Percentiles rank a stretch among this genome's conserved stretches.
Evolutionary conservation across 768 basidiomycete genomes (phyloP).

Genomic region (Sporobolomyces roseus): DNA sequence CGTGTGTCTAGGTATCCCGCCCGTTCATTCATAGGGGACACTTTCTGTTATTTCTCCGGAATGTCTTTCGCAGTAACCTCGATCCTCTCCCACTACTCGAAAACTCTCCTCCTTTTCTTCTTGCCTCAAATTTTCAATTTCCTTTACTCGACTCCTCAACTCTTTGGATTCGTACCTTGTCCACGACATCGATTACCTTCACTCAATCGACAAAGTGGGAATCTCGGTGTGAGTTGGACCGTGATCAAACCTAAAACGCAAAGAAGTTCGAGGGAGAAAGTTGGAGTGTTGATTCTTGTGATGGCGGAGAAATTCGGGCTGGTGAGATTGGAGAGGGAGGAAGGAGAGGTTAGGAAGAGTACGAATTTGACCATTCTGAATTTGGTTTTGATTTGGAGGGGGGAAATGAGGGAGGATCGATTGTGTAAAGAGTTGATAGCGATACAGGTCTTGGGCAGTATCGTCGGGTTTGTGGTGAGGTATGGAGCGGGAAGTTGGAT

Average conservation of each 20-base stretch:
- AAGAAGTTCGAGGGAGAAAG: background rate
- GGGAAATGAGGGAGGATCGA: constrained; percentile 78
- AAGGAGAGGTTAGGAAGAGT: constrained; percentile 60
- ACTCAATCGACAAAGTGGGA: constrained; percentile 70
- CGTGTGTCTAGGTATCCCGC: constrained; percentile 76
- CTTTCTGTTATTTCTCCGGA: constrained; percentile 92
- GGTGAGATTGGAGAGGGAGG: constrained; percentile 57
- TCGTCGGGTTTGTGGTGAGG: constrained; percentile 75
- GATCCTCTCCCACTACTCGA: constrained; percentile 94
- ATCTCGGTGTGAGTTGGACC: constrained; percentile 60
- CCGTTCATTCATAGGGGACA: constrained; percentile 90
- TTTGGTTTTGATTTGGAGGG: constrained; percentile 69
- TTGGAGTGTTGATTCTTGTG: constrained; percentile 55
- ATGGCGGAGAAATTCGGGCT: constrained; percentile 63
- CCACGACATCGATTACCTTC: constrained; percentile 89
- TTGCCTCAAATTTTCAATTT: constrained; percentile 99
- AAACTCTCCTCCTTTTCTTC: constrained; percentile 93
- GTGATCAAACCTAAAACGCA: background rate
- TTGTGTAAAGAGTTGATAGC: constrained; percentile 69
- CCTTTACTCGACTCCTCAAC: constrained; percentile 83
- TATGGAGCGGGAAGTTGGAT: constrained; percentile 85
- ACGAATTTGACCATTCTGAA: constrained; percentile 93
- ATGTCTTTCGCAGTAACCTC: constrained; percentile 99
- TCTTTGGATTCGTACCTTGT: constrained; percentile 89
- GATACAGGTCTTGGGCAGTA: constrained; percentile 75